Percentiles rank a stretch among this genome's conserved stretches.
Evolutionary conservation across 2,329 filamentous ascomycete species (phyloP).

Genomic region (Cladophialophora chaetospira): DNA sequence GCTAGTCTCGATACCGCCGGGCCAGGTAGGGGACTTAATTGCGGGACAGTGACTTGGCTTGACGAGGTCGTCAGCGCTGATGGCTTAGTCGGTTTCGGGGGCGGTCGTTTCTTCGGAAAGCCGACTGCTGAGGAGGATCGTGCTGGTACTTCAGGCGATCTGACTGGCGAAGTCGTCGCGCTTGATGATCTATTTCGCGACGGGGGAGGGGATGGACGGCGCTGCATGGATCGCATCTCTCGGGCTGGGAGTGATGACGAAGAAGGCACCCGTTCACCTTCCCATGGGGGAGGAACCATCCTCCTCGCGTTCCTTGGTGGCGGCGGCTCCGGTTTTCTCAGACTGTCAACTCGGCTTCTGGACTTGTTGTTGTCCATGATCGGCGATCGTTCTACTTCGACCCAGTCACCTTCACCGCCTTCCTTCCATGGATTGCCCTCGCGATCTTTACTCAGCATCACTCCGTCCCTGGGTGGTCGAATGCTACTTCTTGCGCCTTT

Average conservation of each 20-base stretch:
- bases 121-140: constrained; percentile 42
- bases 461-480: constrained; percentile 63
- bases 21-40: constrained; percentile 13
- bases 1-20: constrained; percentile 13
- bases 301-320: constrained; percentile 24
- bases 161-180: constrained; percentile 14
- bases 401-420: constrained; percentile 76
- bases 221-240: constrained; percentile 4
- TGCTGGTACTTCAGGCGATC: constrained; percentile 37
- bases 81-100: constrained; percentile 65
- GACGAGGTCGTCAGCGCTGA: constrained; percentile 40
- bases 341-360: constrained; percentile 31
- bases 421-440: constrained; percentile 77
- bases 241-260: background rate
- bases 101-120: constrained; percentile 47
- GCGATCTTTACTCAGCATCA: constrained; percentile 71
- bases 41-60: constrained; percentile 20
- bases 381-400: constrained; percentile 43
- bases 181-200: constrained; percentile 8
- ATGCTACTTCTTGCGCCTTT: constrained; percentile 72
- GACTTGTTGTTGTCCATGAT: constrained; percentile 23
- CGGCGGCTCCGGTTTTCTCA: constrained; percentile 33
- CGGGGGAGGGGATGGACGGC: constrained; percentile 17
- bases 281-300: constrained; percentile 25
- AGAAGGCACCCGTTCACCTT: constrained; percentile 22